phyloP scores from a whole-genome alignment of 2,329 filamentous ascomycete genomes.

The Onygenales sp. region DNA sequence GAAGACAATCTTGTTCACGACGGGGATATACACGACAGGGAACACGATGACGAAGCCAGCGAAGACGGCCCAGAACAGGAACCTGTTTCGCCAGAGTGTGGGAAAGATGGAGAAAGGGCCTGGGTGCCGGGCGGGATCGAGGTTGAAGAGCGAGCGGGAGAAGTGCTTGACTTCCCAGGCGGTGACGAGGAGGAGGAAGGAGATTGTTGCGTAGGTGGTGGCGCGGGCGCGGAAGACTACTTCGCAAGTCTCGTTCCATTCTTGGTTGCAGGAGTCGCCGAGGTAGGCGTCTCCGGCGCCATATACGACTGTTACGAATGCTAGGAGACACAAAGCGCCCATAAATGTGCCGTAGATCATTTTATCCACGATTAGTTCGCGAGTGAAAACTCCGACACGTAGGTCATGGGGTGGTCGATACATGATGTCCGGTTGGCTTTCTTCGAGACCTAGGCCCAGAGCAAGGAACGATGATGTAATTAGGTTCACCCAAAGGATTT shows the following conservation, averaged over 20 bases:
- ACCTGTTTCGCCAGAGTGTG: conserved; percentile 61
- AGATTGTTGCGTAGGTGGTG: conserved; percentile 64
- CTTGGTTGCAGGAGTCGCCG: conserved; percentile 46
- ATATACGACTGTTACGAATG: conserved; percentile 31
- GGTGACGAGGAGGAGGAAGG: conserved; percentile 64
- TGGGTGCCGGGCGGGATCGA: conserved; percentile 45
- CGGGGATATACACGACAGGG: conserved; percentile 57
- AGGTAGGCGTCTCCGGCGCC: conserved; percentile 35
- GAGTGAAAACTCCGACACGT: conserved; percentile 31
- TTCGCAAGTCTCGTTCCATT: conserved; percentile 39
- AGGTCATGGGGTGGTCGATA: conserved; percentile 63
- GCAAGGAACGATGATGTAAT: conserved; percentile 78
- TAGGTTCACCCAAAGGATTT: conserved; percentile 90
- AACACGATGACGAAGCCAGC: conserved; percentile 48
- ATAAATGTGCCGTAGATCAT: conserved; percentile 38
- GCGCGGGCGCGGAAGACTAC: conserved; percentile 59
- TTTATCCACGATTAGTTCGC: conserved; percentile 31
- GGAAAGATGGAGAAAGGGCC: conserved; percentile 54
- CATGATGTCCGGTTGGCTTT: conserved; percentile 67
- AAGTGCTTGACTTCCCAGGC: conserved; percentile 72
- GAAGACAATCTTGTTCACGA: conserved; percentile 54
- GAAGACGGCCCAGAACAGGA: conserved; percentile 57
- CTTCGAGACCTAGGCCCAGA: conserved; percentile 74
- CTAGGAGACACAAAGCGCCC: conserved; percentile 32
- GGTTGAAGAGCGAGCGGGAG: conserved; percentile 63